Conservation (phyloP, 495 filamentous ascomycete species). For the Talaromyces ruber region DNA sequence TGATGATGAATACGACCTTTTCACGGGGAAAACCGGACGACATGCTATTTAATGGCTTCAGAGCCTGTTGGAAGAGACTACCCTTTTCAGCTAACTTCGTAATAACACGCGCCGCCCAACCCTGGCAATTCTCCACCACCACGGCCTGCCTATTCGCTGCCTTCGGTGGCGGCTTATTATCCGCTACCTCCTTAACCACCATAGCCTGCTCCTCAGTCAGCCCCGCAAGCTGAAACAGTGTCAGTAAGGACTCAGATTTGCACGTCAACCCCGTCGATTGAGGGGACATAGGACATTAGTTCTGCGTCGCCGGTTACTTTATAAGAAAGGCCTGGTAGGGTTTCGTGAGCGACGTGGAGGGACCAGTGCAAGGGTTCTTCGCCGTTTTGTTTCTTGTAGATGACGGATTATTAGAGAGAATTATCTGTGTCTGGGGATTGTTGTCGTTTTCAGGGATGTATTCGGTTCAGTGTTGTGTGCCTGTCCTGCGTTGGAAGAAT, state of each 20-base stretch:
- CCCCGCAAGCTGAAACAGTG: slow-evolving; percentile 7
- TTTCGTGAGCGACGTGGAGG: slow-evolving; percentile 11
- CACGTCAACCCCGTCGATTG: slow-evolving; percentile 4
- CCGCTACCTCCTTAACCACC: slow-evolving; percentile 8
- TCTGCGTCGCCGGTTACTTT: slow-evolving; percentile 18
- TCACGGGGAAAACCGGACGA: no score
- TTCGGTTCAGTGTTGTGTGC: slow-evolving; percentile 7
- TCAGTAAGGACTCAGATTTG: neutral
- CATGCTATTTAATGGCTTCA: no score
- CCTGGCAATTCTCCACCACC: slow-evolving; percentile 18
- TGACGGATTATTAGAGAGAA: slow-evolving; percentile 14
- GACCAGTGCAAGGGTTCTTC: slow-evolving; percentile 17
- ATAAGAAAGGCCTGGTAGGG: slow-evolving; percentile 9
- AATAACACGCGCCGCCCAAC: slow-evolving; percentile 15
- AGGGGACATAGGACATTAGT: slow-evolving; percentile 15
- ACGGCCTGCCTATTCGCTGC: slow-evolving; percentile 11
- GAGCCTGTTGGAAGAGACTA: no score
- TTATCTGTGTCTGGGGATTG: neutral
- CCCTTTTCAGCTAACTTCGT: slow-evolving; percentile 11
- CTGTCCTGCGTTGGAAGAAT: slow-evolving; percentile 7
- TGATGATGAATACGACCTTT: no score
- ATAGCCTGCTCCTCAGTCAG: slow-evolving; percentile 9
- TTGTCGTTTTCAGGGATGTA: neutral
- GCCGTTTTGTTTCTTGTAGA: slow-evolving; percentile 10
- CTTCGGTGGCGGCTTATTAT: slow-evolving; percentile 10